Evolutionary conservation across 1,139 yeast genomes (phyloP), one percentile per base, ranked within the genome.

Genomic region (Candida tetrigidarum): DNA sequence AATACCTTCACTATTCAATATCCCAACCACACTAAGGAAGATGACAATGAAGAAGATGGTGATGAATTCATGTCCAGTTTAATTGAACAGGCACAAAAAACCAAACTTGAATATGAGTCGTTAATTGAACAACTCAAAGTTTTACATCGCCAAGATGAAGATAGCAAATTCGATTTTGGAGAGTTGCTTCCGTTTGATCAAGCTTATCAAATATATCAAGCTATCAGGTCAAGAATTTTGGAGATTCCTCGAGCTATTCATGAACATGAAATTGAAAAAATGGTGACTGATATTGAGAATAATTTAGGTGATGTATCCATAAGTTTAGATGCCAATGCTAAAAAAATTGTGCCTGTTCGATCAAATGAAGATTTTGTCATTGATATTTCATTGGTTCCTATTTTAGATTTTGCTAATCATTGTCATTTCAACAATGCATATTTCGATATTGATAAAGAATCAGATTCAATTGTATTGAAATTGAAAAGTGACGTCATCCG

Each of bases 361-460:
- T 26, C 40, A 16, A 52, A 50, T 23, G 62, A 60, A 11, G 78
- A 74, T 40, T 84, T 67, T 50, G 60, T 63, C 8, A 79, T 80
- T 5, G 74, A 79, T 43, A 71, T 82, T 0, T 76, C 88, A 0
- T 60, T 85, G 45, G 88, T 85, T 0, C 91, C 93, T 0, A 51
- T 83, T 0, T 57, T 85, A 27, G 93, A 85, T 58, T 85, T 80
- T 68, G 87, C 78, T 4, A 85, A 85, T 56, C 93, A 85, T 57
- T 64, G 63, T 37, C 64, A 61, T 34, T 30, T 49, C 5, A 63
- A 67, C 39, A 84, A 82, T 59, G 78, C 86, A 0, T 74, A 69
- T 51, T 85, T 83, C 62, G 93, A 85, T 58, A 71, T 83, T 11
- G 90, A 84, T 57, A 64, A 72, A 18, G 36, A 45, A 0, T 72